A percentile compares a stretch with the other conserved stretches of the same genome.
Conservation (phyloP, 345 rosid genomes). For the Triadica sebifera region DNA sequence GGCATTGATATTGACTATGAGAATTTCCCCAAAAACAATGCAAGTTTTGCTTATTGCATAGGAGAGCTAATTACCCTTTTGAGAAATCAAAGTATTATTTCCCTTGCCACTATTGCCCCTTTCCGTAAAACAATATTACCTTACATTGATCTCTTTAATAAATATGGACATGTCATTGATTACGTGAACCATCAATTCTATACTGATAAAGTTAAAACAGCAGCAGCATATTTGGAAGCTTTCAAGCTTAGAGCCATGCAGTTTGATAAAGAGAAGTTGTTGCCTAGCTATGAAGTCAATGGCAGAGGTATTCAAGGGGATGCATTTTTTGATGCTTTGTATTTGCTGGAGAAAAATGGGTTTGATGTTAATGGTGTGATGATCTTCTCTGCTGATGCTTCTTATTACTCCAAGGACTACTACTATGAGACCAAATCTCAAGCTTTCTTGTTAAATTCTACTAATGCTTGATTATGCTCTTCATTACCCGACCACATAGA, state of each 20-base stretch:
- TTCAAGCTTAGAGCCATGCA: slow-evolving; percentile 34
- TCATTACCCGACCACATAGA: too few species aligned
- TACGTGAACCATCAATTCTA: slow-evolving; percentile 58
- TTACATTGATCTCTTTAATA: slow-evolving; percentile 34
- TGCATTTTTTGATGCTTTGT: slow-evolving; percentile 45
- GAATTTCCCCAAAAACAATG: slow-evolving; percentile 27
- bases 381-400: slow-evolving; percentile 60
- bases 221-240: slow-evolving; percentile 33
- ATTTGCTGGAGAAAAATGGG: slow-evolving; percentile 36
- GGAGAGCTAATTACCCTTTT: slow-evolving; percentile 47
- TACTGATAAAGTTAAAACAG: slow-evolving; percentile 40
- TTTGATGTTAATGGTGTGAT: slow-evolving; percentile 49
- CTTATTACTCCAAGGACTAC: slow-evolving; percentile 24
- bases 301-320: slow-evolving; percentile 70
- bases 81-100: slow-evolving; percentile 37
- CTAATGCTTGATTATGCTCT: slow-evolving; percentile 1
- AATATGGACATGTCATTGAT: slow-evolving; percentile 38
- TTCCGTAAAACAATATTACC: slow-evolving; percentile 25
- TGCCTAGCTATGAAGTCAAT: slow-evolving; percentile 56
- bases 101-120: slow-evolving; percentile 49
- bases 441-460: slow-evolving; percentile 48
- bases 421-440: slow-evolving; percentile 54
- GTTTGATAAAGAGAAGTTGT: slow-evolving; percentile 36
- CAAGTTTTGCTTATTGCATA: slow-evolving; percentile 40
- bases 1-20: slow-evolving; percentile 61